Conservation (phyloP, 805 yeast species). For the Cyberlindnera nakhonratchasimensis region DNA sequence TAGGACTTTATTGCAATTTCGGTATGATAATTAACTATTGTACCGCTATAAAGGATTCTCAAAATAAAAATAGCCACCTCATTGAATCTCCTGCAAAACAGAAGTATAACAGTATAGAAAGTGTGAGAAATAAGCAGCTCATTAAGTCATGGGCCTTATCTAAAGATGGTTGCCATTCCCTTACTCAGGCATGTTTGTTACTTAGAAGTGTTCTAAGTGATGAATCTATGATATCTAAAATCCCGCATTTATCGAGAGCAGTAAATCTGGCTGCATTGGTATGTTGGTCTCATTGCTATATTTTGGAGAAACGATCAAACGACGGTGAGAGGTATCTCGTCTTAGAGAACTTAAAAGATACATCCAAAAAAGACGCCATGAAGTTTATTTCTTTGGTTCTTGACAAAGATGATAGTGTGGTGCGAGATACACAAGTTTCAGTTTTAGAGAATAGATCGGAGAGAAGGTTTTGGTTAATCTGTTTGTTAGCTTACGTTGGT, state of each 20-base stretch:
- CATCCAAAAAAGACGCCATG: not conserved
- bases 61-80: not conserved
- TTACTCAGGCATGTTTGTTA: constrained; percentile 29
- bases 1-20: constrained; percentile 30
- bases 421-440: not conserved
- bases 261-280: constrained; percentile 19
- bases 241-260: constrained; percentile 27
- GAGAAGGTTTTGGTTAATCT: not conserved
- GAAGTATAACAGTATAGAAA: constrained; percentile 17
- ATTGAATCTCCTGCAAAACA: constrained; percentile 14
- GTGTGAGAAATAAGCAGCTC: constrained; percentile 14
- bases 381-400: constrained; percentile 1
- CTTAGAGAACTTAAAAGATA: not conserved
- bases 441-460: not conserved
- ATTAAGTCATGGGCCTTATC: constrained; percentile 29
- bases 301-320: not conserved
- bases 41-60: constrained; percentile 4
- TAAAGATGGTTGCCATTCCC: constrained; percentile 26
- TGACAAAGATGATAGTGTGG: not conserved
- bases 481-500: not conserved
- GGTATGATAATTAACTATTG: constrained; percentile 18
- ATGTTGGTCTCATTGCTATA: constrained; percentile 17
- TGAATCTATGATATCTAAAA: constrained; percentile 21
- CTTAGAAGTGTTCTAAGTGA: constrained; percentile 27
- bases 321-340: not conserved